Percentiles rank a stretch among this genome's conserved stretches.
Conservation (phyloP, 208 protist species). For the Wallacemonas sp. region DNA sequence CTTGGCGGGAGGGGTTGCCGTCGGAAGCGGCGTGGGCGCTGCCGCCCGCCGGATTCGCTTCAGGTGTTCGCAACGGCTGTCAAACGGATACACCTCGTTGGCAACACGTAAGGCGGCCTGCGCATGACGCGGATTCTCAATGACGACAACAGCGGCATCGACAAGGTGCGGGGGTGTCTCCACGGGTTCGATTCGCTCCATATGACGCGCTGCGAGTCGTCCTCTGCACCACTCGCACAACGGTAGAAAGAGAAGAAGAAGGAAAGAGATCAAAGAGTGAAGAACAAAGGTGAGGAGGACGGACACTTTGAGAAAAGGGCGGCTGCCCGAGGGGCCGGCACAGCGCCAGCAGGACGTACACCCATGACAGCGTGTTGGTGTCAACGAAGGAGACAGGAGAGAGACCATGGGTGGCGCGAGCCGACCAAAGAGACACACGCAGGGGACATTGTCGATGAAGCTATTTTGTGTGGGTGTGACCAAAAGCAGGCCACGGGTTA, state of each 20-base stretch:
- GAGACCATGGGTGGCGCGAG: too few relatives aligned
- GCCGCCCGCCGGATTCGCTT: conserved; percentile 81
- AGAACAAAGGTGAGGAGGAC: not conserved
- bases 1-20: conserved; percentile 72
- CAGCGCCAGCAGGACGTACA: too few relatives aligned
- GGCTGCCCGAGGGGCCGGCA: too few relatives aligned
- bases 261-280: not conserved
- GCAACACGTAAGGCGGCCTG: conserved; percentile 47
- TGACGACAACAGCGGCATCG: conserved; percentile 29
- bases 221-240: too few relatives aligned
- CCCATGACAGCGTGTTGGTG: too few relatives aligned
- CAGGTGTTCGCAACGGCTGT: conserved; percentile 37
- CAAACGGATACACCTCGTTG: conserved; percentile 56
- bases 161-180: conserved; percentile 47
- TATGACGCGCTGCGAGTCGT: too few relatives aligned
- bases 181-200: conserved; percentile 48
- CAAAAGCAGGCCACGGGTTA: too few relatives aligned
- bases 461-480: too few relatives aligned
- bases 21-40: too few relatives aligned
- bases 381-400: too few relatives aligned
- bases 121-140: conserved; percentile 39
- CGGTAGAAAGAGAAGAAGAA: conserved; percentile 16
- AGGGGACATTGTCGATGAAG: too few relatives aligned
- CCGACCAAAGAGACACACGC: too few relatives aligned
- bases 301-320: not conserved